Evolutionary conservation across 257 asterid genomes (phyloP).

Genomic region (Salvia miltiorrhiza): DNA sequence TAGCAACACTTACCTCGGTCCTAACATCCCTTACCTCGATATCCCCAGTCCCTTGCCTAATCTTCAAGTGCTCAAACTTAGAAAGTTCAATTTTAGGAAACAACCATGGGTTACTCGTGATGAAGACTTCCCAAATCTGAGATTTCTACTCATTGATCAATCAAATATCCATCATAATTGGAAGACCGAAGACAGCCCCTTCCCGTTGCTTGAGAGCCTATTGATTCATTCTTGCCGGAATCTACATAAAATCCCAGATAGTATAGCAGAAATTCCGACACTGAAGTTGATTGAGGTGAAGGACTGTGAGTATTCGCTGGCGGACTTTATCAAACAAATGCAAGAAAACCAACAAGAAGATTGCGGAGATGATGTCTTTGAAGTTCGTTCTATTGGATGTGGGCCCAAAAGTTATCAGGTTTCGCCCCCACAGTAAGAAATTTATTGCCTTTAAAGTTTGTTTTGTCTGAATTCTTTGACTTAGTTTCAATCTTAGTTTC

Average conservation of each 20-base stretch:
- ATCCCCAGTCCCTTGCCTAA: too few species aligned
- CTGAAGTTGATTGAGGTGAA: not conserved
- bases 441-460: too few species aligned
- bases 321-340: not conserved
- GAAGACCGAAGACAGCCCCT: not conserved
- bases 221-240: not conserved
- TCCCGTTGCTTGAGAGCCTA: not conserved
- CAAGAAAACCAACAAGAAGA: not conserved
- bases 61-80: constrained; percentile 12
- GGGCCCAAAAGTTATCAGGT: too few species aligned
- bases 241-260: not conserved
- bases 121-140: not conserved
- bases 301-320: not conserved
- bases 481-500: too few species aligned
- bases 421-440: too few species aligned
- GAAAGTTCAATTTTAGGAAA: not conserved
- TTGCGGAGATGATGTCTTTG: not conserved
- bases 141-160: too few species aligned
- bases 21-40: too few species aligned
- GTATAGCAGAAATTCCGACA: not conserved
- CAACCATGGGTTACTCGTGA: not conserved
- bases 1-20: constrained; percentile 4
- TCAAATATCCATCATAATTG: not conserved
- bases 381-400: too few species aligned
- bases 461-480: too few species aligned